Evolutionary conservation across 768 basidiomycete species (phyloP), one percentile per base, ranked within the genome.

Genomic region (Rhodotorula taiwanensis): DNA sequence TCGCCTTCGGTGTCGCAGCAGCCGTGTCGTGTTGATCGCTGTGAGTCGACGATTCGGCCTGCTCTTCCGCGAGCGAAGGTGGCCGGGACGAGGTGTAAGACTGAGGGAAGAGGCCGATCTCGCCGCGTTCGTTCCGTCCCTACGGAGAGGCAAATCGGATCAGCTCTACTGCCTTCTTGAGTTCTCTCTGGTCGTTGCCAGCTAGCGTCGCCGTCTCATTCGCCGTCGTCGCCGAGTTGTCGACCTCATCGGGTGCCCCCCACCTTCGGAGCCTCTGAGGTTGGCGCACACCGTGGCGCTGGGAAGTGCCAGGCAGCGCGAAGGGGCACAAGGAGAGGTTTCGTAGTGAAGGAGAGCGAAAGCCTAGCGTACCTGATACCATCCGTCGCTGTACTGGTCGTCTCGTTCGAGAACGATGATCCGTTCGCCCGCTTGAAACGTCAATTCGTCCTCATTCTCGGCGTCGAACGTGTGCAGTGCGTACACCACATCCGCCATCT

Each of bases 391-490:
- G 74, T 88, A 98, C 60, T 83, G 77, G 69, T 98, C 95, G 73
- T 98, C 95, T 77, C 84, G 89, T 79, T 98, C 94, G 45, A 97
- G 60, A 33, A 99, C 84, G 72, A 89, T 86, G 70, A 98, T 89
- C 59, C 82, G 80, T 70, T 98, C 90, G 4, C 93, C 93, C 7
- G 84, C 85, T 47, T 78, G 80, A 74, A 98, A 95, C 1, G 83
- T 71, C 43, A 98, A 82, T 77, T 99, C 95, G 76, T 99, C 95
- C 55, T 88, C 88, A 76, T 97, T 84, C 78, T 99, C 92, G 5
- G 95, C 93, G 7, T 77, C 71, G 71, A 97, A 98, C 71, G 87
- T 86, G 74, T 94, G 89, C 0, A 66, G 51, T 0, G 64, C 59
- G 23, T 25, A 60, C 11, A 66, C 34, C 27, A 47, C 25, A 51